Base-by-base conservation (phyloP, 2,329 filamentous ascomycete species). In the Cordyceps cateniannulata region DNA sequence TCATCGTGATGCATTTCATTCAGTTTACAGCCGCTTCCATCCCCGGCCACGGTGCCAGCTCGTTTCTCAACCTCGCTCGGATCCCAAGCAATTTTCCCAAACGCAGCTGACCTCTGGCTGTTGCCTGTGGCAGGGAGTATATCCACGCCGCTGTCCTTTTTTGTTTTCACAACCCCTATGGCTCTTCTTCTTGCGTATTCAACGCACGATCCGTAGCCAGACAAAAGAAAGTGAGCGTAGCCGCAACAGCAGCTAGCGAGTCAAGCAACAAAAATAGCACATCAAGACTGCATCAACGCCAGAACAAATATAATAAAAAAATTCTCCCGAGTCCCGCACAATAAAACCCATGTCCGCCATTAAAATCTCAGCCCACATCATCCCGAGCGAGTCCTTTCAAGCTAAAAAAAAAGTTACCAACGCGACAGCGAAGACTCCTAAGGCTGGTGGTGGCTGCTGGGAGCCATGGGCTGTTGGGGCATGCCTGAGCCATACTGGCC, bases 361-460 rank as follows among this genome's bases (percentile, higher is more conserved):
- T 71, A 70, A 68, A 66, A 68, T 35, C 22, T 48, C 40, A 38
- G 27, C 42, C 42, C 59, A 22, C 55, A 24, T 22, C 59, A 49
- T 42, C n/a, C 24, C 48, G 8, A 29, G 44, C 29, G 48, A 48
- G n/a, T 48, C 32, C 47, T 32, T 18, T 54, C 49, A 59, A 51
- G 50, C 25, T 20, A 48, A 47, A n/a, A n/a, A n/a, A n/a, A 48
- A 8, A 10, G 27, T 14, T 20, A 44, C 40, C 10, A 27, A 47
- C 45, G 22, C 47, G n/a, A 25, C 38, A 38, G 40, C 35, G n/a
- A n/a, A n/a, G n/a, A n/a, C n/a, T n/a, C n/a, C 79, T 79, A 91
- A 76, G 88, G 87, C 76, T 90, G 88, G 74, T 93, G 90, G 66
- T 90, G 88, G 69, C 90, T 87, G 77, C 91, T 90, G 69, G 91